phyloP scores from a whole-genome alignment of 169 alveolate species.

The Plasmodium vinckei region DNA sequence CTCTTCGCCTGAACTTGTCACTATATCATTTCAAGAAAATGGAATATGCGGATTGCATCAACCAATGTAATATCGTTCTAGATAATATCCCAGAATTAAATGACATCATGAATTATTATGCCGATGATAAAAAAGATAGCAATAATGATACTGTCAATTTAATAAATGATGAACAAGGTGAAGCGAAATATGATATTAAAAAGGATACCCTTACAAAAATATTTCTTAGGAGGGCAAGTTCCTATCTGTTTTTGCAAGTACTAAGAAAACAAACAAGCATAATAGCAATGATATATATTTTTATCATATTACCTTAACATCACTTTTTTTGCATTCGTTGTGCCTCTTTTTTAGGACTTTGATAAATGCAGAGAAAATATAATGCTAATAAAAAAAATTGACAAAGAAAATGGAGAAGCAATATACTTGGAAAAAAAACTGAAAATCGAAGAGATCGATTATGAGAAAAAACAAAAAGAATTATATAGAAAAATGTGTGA shows the following conservation, averaged over 20 bases:
- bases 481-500: conserved; percentile 58
- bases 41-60: conserved; percentile 56
- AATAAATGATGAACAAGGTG: neutral
- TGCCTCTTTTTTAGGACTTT: conserved; percentile 14
- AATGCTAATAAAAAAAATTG: conserved; percentile 11
- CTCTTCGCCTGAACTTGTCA: conserved; percentile 46
- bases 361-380: conserved; percentile 51
- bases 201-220: conserved; percentile 49
- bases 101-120: conserved; percentile 9
- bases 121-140: neutral
- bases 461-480: conserved; percentile 36
- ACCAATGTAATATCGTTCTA: conserved; percentile 53
- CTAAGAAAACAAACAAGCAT: neutral
- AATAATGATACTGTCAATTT: neutral
- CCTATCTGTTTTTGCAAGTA: conserved; percentile 53
- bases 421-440: conserved; percentile 25
- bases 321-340: neutral
- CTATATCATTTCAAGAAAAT: conserved; percentile 52
- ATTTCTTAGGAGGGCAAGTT: conserved; percentile 39
- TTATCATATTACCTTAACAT: neutral
- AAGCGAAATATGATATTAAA: conserved; percentile 1
- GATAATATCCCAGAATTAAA: conserved; percentile 29
- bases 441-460: conserved; percentile 12
- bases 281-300: neutral
- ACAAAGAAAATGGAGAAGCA: conserved; percentile 22